Base-by-base conservation (phyloP, 1,284 basidiomycete species). In the Pseudozyma hubeiensis region DNA sequence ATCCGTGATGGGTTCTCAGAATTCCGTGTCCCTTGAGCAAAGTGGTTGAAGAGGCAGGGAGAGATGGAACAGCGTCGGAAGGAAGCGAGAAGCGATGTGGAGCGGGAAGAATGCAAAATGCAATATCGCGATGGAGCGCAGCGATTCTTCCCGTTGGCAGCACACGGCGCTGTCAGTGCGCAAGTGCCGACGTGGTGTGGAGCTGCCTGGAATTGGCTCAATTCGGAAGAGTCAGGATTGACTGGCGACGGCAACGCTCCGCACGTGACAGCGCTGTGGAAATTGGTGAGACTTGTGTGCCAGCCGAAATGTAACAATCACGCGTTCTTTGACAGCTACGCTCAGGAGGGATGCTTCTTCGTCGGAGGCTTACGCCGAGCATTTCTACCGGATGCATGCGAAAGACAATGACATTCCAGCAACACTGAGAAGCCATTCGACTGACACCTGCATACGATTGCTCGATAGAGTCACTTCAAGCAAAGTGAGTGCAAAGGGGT, bases 171-270 rank as follows among this genome's bases (percentile, higher is more conserved):
- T n/a, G 16, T 7, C 10, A 41, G 40, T 41, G 40, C 40, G 11
- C 10, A n/a, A n/a, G 40, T 41, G 40, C 40, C 13, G 16, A 16
- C 40, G 7, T 16, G 4, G 41, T 35, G 41, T 40, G 34, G 37
- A 17, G 52, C 31, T 24, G 14, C 17, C 4, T 6, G 39, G 11
- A 47, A 30, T 6, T 8, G n/a, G 30, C 39, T 16, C 33, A 31
- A 33, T 53, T 53, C 52, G 52, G 52, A 53, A 53, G 52, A 53
- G 41, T 30, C 52, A 52, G 50, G 50, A 35, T 33, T 37, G 13
- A 24, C 24, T 24, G 24, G 24, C 24, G 24, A 24, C 24, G 24
- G 24, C 24, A 24, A 24, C 24, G 24, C 24, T 24, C 24, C 30
- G 40, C 50, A 52, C 50, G 40, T 52, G 50, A 52, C 19, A 19